A percentile compares a stretch with the other conserved stretches of the same genome.
These are phyloP conservation scores for Penicillium lividum DNA, from an alignment of 495 filamentous ascomycete species.

Conservation along the genomic window DNA sequence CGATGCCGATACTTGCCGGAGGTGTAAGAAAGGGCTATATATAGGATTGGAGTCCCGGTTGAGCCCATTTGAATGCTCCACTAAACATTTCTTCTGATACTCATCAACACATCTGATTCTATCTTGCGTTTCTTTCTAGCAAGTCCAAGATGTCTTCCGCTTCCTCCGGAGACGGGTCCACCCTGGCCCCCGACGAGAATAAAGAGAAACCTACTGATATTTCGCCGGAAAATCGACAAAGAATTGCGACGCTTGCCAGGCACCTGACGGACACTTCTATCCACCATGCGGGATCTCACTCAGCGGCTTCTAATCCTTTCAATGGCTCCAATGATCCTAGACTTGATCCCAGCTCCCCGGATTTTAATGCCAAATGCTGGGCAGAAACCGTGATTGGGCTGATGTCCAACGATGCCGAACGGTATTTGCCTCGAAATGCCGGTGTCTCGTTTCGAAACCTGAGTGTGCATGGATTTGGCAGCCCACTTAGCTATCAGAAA, in stretches of 20 bases:
- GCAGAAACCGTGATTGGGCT: slow-evolving; percentile 6
- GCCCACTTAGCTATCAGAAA: slow-evolving; percentile 21
- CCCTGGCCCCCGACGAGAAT: too few species aligned
- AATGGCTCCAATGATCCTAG: neutral
- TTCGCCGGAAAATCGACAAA: neutral
- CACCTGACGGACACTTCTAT: neutral
- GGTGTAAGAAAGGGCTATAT: too few species aligned
- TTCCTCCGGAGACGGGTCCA: too few species aligned
- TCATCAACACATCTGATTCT: too few species aligned
- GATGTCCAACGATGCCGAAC: slow-evolving; percentile 39
- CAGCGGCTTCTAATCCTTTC: neutral
- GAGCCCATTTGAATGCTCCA: too few species aligned
- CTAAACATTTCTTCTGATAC: too few species aligned
- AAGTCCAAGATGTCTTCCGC: too few species aligned
- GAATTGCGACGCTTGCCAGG: neutral
- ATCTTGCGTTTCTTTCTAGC: too few species aligned
- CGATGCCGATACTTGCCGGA: too few species aligned
- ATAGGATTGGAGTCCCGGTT: too few species aligned
- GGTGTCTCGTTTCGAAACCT: slow-evolving; percentile 26
- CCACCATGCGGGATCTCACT: neutral
- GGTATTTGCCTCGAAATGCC: slow-evolving; percentile 20
- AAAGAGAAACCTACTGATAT: neutral
- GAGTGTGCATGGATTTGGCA: slow-evolving; percentile 24
- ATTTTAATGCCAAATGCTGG: neutral
- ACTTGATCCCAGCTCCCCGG: slow-evolving; percentile 1